Base-by-base conservation (phyloP, 768 basidiomycete species). In the Mycena rebaudengoi region DNA sequence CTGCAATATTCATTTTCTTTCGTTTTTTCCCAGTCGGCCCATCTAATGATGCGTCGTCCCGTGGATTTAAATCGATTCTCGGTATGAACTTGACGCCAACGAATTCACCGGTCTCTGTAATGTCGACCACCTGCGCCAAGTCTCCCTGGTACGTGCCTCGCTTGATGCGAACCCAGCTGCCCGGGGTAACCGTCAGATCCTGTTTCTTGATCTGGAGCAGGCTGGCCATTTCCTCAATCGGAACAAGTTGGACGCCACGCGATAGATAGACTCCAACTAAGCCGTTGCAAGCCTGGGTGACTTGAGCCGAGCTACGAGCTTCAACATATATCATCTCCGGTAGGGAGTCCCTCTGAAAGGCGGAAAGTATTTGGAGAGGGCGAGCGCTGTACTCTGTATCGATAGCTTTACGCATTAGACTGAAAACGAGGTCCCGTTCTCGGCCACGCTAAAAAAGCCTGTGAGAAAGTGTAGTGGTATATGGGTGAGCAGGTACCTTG, bases 141-240 rank as follows among this genome's bases (percentile, higher is more conserved):
- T 99, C 98, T 16, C 95, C 95, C 41, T 91, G 85, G 73, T 99
- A 98, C 72, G 92, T 96, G 44, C 97, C 97, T 37, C 96, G 89
- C 71, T 89, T 91, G 73, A 99, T 89, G 50, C 98, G 93, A 8
- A 99, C 95, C 98, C 98, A 99, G 69, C 88, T 92, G 20, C 95
- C 95, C 0, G 90, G 89, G 18, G 86, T 87, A 40, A 98, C 86
- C 0, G 91, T 91, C 45, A 91, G 79, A 65, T 96, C 94, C 73
- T 96, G 92, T 79, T 96, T 96, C 82, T 96, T 98, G 71, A 98
- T 98, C 73, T 94, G 93, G 68, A 99, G 84, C 35, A 99, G 81
- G 62, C 93, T 94, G 18, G 98, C 95, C 96, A 99, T 99, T 81
- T 99, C 98, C 71, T 96, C 93, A 61, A 98, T 95, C 7, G 96